phyloP scores from a whole-genome alignment of 306 rosid species.

The Vigna hirtella region DNA sequence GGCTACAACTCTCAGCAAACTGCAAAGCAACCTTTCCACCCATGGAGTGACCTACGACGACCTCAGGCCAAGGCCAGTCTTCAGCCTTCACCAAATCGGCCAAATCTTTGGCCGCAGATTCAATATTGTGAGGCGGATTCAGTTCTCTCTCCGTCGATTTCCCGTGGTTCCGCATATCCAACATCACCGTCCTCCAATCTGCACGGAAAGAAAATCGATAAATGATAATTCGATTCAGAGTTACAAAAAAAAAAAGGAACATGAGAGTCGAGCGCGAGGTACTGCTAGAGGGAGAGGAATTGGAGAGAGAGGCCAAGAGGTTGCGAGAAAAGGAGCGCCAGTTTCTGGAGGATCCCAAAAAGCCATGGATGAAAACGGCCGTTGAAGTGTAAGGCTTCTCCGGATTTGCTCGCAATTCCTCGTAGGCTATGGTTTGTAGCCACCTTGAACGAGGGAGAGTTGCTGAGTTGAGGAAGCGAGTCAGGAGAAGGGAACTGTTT shows the following conservation, averaged over 20 bases:
- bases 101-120: slow-evolving; percentile 77
- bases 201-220: not conserved
- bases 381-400: slow-evolving; percentile 70
- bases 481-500: slow-evolving; percentile 38
- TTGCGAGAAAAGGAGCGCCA: slow-evolving; percentile 86
- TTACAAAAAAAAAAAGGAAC: not conserved
- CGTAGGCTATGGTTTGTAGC: slow-evolving; percentile 74
- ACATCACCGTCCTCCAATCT: slow-evolving; percentile 86
- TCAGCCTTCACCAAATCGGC: slow-evolving; percentile 68
- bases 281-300: slow-evolving; percentile 72
- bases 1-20: slow-evolving; percentile 65
- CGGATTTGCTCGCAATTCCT: slow-evolving; percentile 64
- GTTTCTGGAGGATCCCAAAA: slow-evolving; percentile 80
- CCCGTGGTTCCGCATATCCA: slow-evolving; percentile 95
- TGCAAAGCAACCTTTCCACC: slow-evolving; percentile 94
- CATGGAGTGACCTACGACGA: slow-evolving; percentile 89
- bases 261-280: slow-evolving; percentile 6
- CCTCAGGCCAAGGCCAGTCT: slow-evolving; percentile 95
- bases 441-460: slow-evolving; percentile 34
- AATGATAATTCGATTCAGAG: not conserved
- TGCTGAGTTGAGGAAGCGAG: slow-evolving; percentile 62
- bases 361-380: slow-evolving; percentile 84
- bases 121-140: slow-evolving; percentile 75
- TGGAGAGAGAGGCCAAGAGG: slow-evolving; percentile 67
- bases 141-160: slow-evolving; percentile 65